These are phyloP conservation scores for Camellia lanceoleosa DNA, from an alignment of 148 eudicot genomes.

Conservation along the genomic window DNA sequence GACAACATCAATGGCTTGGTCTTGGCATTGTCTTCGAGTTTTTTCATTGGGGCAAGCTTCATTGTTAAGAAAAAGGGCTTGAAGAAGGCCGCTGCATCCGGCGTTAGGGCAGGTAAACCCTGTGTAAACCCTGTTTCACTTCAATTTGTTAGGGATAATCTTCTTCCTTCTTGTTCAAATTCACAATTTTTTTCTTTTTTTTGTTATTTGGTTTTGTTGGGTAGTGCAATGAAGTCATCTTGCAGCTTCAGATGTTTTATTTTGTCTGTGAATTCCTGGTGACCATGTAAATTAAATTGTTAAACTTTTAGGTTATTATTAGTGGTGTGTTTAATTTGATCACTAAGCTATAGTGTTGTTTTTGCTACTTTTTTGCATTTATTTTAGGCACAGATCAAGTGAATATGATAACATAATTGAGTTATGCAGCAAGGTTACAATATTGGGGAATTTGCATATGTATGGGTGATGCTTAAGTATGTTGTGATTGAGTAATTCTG, in stretches of 20 bases:
- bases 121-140: background rate
- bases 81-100: slow-evolving; percentile 47
- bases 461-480: background rate
- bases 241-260: background rate
- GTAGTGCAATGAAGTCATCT: background rate
- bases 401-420: background rate
- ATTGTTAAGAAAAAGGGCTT: slow-evolving; percentile 52
- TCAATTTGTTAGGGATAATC: background rate
- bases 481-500: background rate
- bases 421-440: background rate
- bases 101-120: slow-evolving; percentile 42
- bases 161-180: background rate
- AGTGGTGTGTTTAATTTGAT: background rate
- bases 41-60: slow-evolving; percentile 54
- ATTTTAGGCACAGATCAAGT: background rate
- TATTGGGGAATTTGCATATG: background rate
- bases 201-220: background rate
- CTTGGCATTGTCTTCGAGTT: slow-evolving; percentile 46
- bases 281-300: background rate
- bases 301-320: background rate
- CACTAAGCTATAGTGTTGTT: background rate
- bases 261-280: background rate
- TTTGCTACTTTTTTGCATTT: background rate
- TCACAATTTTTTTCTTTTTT: background rate
- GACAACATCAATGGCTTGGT: slow-evolving; percentile 50